Evolutionary conservation across 75 land plant species (phyloP), one percentile per base, ranked within the genome.

Genomic region (Cryptomeria japonica): DNA sequence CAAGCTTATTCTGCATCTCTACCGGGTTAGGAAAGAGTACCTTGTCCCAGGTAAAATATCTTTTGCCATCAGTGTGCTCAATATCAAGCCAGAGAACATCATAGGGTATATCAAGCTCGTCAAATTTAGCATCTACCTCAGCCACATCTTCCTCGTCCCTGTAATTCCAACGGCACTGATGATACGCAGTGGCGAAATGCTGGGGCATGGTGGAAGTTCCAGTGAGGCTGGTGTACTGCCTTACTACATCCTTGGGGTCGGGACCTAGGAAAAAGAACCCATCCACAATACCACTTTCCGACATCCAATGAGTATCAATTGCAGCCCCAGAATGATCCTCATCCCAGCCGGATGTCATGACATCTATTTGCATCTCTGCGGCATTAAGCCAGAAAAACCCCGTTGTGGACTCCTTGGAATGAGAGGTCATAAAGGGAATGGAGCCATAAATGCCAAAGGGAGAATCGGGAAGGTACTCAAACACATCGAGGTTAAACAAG

Each of bases 31-130:
- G 99, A 87, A 98, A 98, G 51, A 96, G 83, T 42, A 84, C 86
- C 44, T 85, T 90, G 90, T 98, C 99, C 99, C 99, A 98, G 10
- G 99, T 98, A 86, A 98, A 97, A 85, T 98, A 98, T 88, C 87
- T 91, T 88, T 96, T 97, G 51, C 99, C 99, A 89, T 98, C 97
- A 6, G 99, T 98, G 61, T 98, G 99, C 91, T 98, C 99, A 89
- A 98, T 97, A 89, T 98, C 99, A 36, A 98, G 96, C 99, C 99
- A 98, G 38, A 98, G 88, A 22, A 97, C 99, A 93, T 98, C 99
- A 86, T 98, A 98, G 0, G 99, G 97, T 39, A 98, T 98, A 86
- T 98, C 97, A 89, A 93, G 86, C 90, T 97, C 97, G 87, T 98
- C 99, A 87, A 98, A 98, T 80, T 92, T 92, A 1, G 96, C 89